Evolutionary conservation across 139 green algal species (phyloP).

Genomic region (Chlamydomonas sphaeroides): DNA sequence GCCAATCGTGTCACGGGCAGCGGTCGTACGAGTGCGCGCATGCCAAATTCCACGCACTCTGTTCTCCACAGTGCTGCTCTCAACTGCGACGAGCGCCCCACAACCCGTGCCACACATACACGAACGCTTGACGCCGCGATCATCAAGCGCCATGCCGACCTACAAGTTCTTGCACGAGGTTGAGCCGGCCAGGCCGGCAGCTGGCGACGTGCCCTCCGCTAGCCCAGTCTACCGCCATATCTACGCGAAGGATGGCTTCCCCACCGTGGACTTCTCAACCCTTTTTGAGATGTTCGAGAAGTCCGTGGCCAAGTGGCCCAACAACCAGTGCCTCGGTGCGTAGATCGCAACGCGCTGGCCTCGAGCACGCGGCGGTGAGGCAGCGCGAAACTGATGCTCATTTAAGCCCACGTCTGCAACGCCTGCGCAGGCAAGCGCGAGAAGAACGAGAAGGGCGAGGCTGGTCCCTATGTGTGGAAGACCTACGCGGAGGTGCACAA

Average conservation of each 20-base stretch:
- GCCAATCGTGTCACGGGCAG: too few species aligned
- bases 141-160: neutral
- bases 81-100: too few species aligned
- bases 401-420: neutral
- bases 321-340: conserved; percentile 65
- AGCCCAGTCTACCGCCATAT: conserved; percentile 61
- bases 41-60: too few species aligned
- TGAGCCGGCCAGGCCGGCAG: conserved; percentile 29
- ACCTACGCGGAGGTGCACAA: conserved; percentile 57
- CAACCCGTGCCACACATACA: too few species aligned
- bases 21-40: too few species aligned
- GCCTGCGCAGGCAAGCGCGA: conserved; percentile 19
- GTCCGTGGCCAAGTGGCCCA: conserved; percentile 59
- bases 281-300: conserved; percentile 82
- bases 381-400: too few species aligned
- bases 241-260: conserved; percentile 70
- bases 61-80: too few species aligned
- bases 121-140: too few species aligned
- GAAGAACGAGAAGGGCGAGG: conserved; percentile 38
- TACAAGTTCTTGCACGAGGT: conserved; percentile 46
- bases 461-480: conserved; percentile 51
- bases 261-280: conserved; percentile 60
- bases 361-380: too few species aligned
- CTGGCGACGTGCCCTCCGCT: conserved; percentile 36
- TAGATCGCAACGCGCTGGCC: too few species aligned